Percentiles rank a stretch among this genome's conserved stretches.
These are phyloP conservation scores for Ogataea hybrid DNA, from an alignment of 1,139 yeast genomes.

Conservation along the genomic window DNA sequence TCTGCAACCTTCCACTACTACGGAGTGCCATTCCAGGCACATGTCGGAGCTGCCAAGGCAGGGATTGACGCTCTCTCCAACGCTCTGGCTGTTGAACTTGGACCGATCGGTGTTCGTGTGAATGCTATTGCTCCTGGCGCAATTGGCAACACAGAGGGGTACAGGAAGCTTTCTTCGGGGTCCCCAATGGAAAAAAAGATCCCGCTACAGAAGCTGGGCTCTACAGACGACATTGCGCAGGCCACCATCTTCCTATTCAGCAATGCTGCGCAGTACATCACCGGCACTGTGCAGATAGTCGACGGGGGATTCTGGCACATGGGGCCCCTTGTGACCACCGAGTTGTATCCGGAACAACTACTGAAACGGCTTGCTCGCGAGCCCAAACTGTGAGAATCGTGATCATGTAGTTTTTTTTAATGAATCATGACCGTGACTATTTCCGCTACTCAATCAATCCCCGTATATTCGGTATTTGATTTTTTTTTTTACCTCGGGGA, in stretches of 20 bases:
- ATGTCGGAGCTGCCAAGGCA: slow-evolving; percentile 92
- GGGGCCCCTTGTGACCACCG: slow-evolving; percentile 44
- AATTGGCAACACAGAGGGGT: slow-evolving; percentile 79
- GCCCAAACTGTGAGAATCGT: slow-evolving; percentile 24
- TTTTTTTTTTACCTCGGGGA: background rate
- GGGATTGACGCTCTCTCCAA: slow-evolving; percentile 86
- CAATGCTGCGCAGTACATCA: slow-evolving; percentile 73
- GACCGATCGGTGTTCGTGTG: slow-evolving; percentile 78
- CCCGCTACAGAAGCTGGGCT: slow-evolving; percentile 79
- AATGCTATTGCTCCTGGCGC: slow-evolving; percentile 90
- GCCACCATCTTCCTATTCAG: slow-evolving; percentile 83
- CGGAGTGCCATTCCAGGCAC: slow-evolving; percentile 83
- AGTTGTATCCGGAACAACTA: slow-evolving; percentile 40
- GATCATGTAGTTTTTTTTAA: background rate
- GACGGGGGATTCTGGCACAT: slow-evolving; percentile 93
- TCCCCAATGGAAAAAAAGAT: slow-evolving; percentile 45
- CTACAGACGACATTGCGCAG: slow-evolving; percentile 79
- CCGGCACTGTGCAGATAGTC: slow-evolving; percentile 77
- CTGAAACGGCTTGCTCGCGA: slow-evolving; percentile 25
- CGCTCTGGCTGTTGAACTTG: slow-evolving; percentile 82
- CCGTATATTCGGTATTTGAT: slow-evolving; percentile 3
- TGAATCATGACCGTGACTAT: background rate
- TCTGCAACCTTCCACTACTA: slow-evolving; percentile 86
- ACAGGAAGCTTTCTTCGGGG: slow-evolving; percentile 52
- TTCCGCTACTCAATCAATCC: background rate